Evolutionary conservation across 331 rosid genomes (phyloP), one percentile per base, ranked within the genome.

Genomic region (Pyracantha coccinea): DNA sequence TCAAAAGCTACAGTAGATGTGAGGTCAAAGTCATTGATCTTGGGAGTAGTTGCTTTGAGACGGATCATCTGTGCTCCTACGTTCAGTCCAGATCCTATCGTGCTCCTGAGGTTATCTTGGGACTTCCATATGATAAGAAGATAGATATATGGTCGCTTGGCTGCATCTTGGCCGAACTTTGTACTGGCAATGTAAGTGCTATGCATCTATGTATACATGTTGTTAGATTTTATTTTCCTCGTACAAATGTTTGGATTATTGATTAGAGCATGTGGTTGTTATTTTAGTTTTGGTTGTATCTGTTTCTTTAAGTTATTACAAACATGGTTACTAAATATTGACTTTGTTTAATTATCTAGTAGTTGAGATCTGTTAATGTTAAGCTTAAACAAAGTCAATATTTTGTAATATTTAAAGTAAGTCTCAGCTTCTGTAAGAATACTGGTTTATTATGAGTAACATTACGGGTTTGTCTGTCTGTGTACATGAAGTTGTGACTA

Each of bases 1-100:
- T 95, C 67, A 95, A 95, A 89, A 95, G 99, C 84, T 95, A 95
- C 83, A 90, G 97, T 83, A 85, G 98, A 83, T 95, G 99, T 82
- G 98, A 95, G 90, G 96, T 95, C 80, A 95, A 95, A 84, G 98
- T 95, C 84, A 95, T 95, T 81, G 99, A 95, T 89, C 99, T 95
- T 54, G 99, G 99, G 79, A 95, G 99, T 86, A 95, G 99, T 81
- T 95, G 99, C 88, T 95, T 89, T 69, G 99, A 89, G 86, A 95
- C 98, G 0, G 99, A 95, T 90, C 99, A 95, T 80, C 98, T 95
- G 73, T 95, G 98, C 83, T 92, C 97, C 11, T 95, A 95, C 47
- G 99, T 95, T 76, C 99, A 95, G 75, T 95, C 99, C 50, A 91
- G 98, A 85, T 92, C 99, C 68, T 95, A 95, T 87, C 97, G 99